Base-by-base conservation (phyloP, 2,329 filamentous ascomycete species). In the Cercospora brassicicola region DNA sequence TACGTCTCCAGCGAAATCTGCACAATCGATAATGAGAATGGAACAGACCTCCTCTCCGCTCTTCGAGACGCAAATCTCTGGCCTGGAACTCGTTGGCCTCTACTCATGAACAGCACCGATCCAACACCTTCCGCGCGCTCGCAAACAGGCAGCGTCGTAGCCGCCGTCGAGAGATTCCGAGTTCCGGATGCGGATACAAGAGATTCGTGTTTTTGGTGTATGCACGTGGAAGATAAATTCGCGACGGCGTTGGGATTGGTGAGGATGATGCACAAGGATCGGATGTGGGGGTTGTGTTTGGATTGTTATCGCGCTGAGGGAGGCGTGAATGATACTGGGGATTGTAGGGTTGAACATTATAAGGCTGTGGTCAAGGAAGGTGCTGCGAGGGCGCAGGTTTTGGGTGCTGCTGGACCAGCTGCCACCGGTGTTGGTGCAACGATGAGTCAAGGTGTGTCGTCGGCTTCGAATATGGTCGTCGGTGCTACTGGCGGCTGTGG, bases 241-340 rank as follows among this genome's bases (percentile, higher is more conserved):
- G 69, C 48, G 1, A 62, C 59, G 23, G 67, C 69, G 13, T 15
- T 76, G 55, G 60, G 62, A 13, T 11, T 73, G 9, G 71, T 76
- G 57, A 69, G 67, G 64, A 59, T 65, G 45, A 59, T 73, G 67
- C 74, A 76, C 23, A 64, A 62, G 39, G 70, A 72, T 20, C 64
- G 74, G n/a, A 57, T 77, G 20, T 77, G 75, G 75, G 76, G 75
- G 8, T 36, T 77, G 39, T 77, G 76, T 64, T 65, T 76, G 63
- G 76, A 77, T 56, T 77, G 76, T 62, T 75, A 74, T 65, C 72
- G 69, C 53, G 67, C 66, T 30, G 71, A 70, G 5, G 72, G 31
- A 4, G 61, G 70, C 0, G 18, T 71, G 39, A 69, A 69, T 26
- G 33, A 26, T 15, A 8, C 20, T 6, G 72, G 71, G n/a, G 70